Evolutionary conservation across 148 eudicot genomes (phyloP), one percentile per base, ranked within the genome.

Genomic region (Spergularia bocconei): DNA sequence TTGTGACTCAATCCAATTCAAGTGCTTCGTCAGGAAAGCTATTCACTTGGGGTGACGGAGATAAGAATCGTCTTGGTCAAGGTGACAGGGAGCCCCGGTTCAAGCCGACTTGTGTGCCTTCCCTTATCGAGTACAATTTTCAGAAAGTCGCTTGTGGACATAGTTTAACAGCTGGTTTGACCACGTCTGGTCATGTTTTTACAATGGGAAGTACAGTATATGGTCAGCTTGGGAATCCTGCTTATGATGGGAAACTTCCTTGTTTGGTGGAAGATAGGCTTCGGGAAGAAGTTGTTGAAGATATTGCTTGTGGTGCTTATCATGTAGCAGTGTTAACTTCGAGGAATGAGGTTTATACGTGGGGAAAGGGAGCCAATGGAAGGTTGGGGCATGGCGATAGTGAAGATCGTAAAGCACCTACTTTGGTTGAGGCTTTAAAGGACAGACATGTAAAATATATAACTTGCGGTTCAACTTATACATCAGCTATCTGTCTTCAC

Each of bases 361-460:
- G 98, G 98, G 98, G 98, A 19, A 94, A 94, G 81, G 98, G 98
- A 78, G 97, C 98, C 63, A 94, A 94, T 76, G 98, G 98, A 69
- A 90, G 98, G 84, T 78, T 94, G 75, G 98, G 98, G 57, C 97
- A 91, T 79, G 98, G 97, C 50, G 98, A 94, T 79, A 73, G 84
- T 63, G 98, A 94, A 82, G 98, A 94, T 78, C 82, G 92, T 44
- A 94, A 94, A 80, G 74, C 82, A 25, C 98, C 98, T 11, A 87
- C 92, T 16, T 68, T 91, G 76, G 93, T 92, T 38, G 98, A 94
- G 77, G 83, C 92, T 29, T 82, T 94, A 59, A 94, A 87, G 73
- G 98, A 94, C 75, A 84, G 97, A 68, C 97, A 92, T 72, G 96
- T 94, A 33, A 94, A 89, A 72, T 86, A 84, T 77, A 84, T 94